Evolutionary conservation across 1,284 basidiomycete species (phyloP).

Genomic region (Volvariella surrecta): DNA sequence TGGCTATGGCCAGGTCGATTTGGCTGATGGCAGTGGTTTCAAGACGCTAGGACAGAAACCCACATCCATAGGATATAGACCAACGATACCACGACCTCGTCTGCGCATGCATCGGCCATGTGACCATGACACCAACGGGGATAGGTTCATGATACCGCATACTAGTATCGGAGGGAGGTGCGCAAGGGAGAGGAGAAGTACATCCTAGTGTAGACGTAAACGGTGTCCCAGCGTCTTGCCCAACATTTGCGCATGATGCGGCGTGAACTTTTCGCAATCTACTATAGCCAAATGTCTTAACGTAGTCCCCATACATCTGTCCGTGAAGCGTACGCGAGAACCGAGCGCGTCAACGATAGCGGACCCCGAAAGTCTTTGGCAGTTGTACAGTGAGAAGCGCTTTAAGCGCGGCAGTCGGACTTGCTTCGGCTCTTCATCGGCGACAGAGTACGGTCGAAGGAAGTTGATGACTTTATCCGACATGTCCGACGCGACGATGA

Average conservation of each 20-base stretch:
- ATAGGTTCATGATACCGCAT: too few relatives aligned
- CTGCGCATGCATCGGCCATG: too few relatives aligned
- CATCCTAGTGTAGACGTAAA: slow-evolving; percentile 12
- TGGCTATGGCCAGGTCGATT: too few relatives aligned
- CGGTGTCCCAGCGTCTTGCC: slow-evolving; percentile 27
- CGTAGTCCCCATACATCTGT: slow-evolving; percentile 20
- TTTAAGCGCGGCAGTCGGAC: slow-evolving; percentile 46
- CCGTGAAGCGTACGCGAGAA: slow-evolving; percentile 40
- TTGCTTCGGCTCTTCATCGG: slow-evolving; percentile 10
- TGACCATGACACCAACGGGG: too few relatives aligned
- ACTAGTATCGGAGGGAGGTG: too few relatives aligned
- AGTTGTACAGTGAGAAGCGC: slow-evolving; percentile 46
- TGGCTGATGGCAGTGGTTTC: too few relatives aligned
- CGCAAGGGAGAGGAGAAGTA: not conserved
- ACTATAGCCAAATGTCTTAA: slow-evolving; percentile 33
- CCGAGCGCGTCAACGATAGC: slow-evolving; percentile 44
- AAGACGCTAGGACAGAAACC: too few relatives aligned
- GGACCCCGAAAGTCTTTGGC: slow-evolving; percentile 52
- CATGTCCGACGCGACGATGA: slow-evolving; percentile 72
- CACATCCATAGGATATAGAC: too few relatives aligned
- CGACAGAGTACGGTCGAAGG: slow-evolving; percentile 32
- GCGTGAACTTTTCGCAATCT: slow-evolving; percentile 37
- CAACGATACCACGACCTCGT: too few relatives aligned
- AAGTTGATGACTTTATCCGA: slow-evolving; percentile 57
- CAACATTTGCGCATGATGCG: slow-evolving; percentile 30